Evolutionary conservation across 768 basidiomycete species (phyloP).

Genomic region (Lactarius deliciosus): DNA sequence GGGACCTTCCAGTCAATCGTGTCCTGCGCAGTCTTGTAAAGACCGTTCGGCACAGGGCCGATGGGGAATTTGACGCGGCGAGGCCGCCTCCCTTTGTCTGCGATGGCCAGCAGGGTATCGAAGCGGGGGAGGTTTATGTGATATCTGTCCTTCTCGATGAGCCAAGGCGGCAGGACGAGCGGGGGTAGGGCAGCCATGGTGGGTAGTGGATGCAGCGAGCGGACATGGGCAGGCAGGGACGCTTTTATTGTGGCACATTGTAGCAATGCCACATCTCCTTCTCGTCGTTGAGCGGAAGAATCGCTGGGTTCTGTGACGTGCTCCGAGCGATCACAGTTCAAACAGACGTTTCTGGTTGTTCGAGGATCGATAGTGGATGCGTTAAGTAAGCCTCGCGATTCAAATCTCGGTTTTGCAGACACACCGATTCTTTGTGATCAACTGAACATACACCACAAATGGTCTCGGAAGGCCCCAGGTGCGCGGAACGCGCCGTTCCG

Average conservation of each 20-base stretch:
- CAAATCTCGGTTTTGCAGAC: not conserved
- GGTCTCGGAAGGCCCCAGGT: not conserved
- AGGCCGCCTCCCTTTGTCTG: conserved; percentile 19
- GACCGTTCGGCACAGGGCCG: conserved; percentile 17
- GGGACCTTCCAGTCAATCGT: conserved; percentile 17
- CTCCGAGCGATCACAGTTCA: conserved; percentile 11
- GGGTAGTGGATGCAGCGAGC: not conserved
- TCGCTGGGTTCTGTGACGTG: conserved; percentile 6
- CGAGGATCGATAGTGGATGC: conserved; percentile 8
- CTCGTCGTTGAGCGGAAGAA: not conserved
- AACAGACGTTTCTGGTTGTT: not conserved
- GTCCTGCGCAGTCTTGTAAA: conserved; percentile 24
- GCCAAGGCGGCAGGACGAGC: conserved; percentile 18
- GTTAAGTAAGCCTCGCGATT: not conserved
- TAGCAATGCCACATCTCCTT: not conserved
- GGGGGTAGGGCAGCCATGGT: conserved; percentile 9
- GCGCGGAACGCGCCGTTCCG: not conserved
- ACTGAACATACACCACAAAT: not conserved
- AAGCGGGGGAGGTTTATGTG: conserved; percentile 15
- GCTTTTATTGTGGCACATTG: not conserved
- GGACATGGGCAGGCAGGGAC: not conserved
- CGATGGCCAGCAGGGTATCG: conserved; percentile 16
- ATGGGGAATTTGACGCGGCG: conserved; percentile 11
- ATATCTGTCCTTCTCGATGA: conserved; percentile 13
- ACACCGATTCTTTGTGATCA: conserved; percentile 3